A percentile compares a stretch with the other conserved stretches of the same genome.
phyloP scores from a whole-genome alignment of 495 filamentous ascomycete species.

The Penicillium simplicissimum region DNA sequence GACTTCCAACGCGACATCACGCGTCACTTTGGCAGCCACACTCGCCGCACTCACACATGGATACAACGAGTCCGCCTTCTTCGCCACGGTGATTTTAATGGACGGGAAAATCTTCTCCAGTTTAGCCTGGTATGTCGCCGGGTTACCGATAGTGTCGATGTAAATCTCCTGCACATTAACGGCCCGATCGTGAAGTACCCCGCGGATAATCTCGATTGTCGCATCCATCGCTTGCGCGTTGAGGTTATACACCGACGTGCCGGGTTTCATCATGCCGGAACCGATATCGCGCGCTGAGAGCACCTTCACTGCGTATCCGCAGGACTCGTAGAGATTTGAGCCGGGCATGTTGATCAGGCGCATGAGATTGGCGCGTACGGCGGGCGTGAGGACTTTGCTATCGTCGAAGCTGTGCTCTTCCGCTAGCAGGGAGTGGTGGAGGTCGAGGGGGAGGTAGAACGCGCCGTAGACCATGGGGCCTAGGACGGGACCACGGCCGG shows the following conservation, averaged over 20 bases:
- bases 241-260: constrained; percentile 72
- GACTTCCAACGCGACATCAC: constrained; percentile 83
- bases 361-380: constrained; percentile 75
- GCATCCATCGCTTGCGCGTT: constrained; percentile 99
- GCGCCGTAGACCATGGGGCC: constrained; percentile 97
- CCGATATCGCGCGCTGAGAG: constrained; percentile 85
- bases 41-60: constrained; percentile 92
- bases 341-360: constrained; percentile 64
- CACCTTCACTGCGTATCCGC: constrained; percentile 78
- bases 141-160: constrained; percentile 90
- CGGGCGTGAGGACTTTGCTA: constrained; percentile 80
- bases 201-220: constrained; percentile 79
- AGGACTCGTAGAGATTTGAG: constrained; percentile 64
- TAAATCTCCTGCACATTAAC: constrained; percentile 87
- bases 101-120: constrained; percentile 83
- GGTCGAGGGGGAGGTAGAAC: constrained; percentile 73
- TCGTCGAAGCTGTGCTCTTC: constrained; percentile 84
- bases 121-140: constrained; percentile 77
- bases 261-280: constrained; percentile 73
- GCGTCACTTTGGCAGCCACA: constrained; percentile 93
- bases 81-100: constrained; percentile 79
- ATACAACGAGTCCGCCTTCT: constrained; percentile 93
- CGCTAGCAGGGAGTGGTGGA: constrained; percentile 71
- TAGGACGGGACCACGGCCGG: constrained; percentile 89
- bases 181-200: constrained; percentile 65